Percentiles rank a stretch among this genome's conserved stretches.
These are phyloP conservation scores for Simmondsia chinensis DNA, from an alignment of 148 eudicot species.

Conservation along the genomic window DNA sequence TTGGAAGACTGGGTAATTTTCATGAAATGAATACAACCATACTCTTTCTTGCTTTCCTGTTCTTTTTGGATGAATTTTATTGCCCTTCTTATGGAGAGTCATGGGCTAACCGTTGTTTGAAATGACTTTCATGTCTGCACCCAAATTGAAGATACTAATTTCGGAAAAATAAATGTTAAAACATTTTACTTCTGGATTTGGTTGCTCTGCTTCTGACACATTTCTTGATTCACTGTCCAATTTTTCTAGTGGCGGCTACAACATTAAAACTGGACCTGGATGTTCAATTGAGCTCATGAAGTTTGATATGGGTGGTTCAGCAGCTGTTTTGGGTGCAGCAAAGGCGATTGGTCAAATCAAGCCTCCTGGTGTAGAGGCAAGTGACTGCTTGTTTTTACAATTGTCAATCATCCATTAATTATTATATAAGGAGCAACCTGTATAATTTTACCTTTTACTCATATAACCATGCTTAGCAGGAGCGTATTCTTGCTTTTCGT, in stretches of 20 bases:
- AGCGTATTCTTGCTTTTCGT: too few relatives aligned
- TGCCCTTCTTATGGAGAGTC: too few relatives aligned
- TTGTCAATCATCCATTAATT: background rate
- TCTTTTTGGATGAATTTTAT: too few relatives aligned
- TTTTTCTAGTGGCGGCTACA: slow-evolving; percentile 91
- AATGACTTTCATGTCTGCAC: too few relatives aligned
- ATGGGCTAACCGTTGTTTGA: too few relatives aligned
- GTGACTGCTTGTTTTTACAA: slow-evolving; percentile 3
- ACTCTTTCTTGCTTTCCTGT: too few relatives aligned
- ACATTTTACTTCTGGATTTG: background rate
- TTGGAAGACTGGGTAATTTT: too few relatives aligned
- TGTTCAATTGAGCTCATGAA: slow-evolving; percentile 93
- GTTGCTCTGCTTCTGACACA: slow-evolving; percentile 2
- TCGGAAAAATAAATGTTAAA: too few relatives aligned
- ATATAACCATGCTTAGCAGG: too few relatives aligned
- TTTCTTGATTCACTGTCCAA: slow-evolving; percentile 1
- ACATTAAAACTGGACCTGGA: slow-evolving; percentile 93
- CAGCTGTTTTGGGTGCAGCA: slow-evolving; percentile 97
- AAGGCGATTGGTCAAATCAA: slow-evolving; percentile 97
- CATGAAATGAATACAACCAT: too few relatives aligned
- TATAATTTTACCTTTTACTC: too few relatives aligned
- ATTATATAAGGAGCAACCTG: background rate
- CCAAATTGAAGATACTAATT: too few relatives aligned
- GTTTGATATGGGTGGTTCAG: slow-evolving; percentile 97
- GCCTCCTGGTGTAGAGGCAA: slow-evolving; percentile 94